These are phyloP conservation scores for Boletus reticuloceps DNA, from an alignment of 768 basidiomycete species.

Conservation along the genomic window DNA sequence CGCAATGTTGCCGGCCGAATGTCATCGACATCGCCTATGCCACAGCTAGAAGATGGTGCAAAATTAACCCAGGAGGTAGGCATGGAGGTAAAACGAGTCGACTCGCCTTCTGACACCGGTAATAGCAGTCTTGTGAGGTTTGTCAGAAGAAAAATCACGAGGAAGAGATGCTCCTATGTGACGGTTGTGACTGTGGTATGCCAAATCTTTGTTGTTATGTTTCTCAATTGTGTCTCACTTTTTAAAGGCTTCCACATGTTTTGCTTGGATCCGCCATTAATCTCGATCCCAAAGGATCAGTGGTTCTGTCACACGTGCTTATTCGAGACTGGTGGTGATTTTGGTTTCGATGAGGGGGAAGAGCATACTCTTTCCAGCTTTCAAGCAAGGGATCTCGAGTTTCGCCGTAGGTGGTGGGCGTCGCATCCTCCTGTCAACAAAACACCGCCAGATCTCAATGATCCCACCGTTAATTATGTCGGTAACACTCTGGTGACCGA, in stretches of 20 bases:
- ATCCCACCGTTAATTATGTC: conserved; percentile 53
- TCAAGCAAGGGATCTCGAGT: conserved; percentile 86
- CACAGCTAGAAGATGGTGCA: conserved; percentile 34
- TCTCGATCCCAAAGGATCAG: conserved; percentile 83
- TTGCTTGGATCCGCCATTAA: conserved; percentile 90
- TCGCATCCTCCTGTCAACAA: conserved; percentile 57
- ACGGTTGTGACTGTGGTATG: conserved; percentile 78
- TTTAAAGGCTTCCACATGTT: conserved; percentile 89
- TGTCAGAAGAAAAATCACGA: conserved; percentile 87
- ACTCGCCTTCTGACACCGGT: conserved; percentile 22
- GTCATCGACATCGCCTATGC: conserved; percentile 20
- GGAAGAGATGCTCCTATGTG: conserved; percentile 89
- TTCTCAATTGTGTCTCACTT: conserved; percentile 14
- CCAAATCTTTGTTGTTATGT: conserved; percentile 17
- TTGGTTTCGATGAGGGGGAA: conserved; percentile 97
- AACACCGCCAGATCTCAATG: conserved; percentile 37
- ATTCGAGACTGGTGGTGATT: conserved; percentile 89
- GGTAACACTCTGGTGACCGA: conserved; percentile 75
- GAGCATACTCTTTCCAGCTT: conserved; percentile 92
- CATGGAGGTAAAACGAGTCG: conserved; percentile 14
- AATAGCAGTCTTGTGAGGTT: conserved; percentile 85
- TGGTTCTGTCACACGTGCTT: conserved; percentile 97
- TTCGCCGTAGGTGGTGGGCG: conserved; percentile 86
- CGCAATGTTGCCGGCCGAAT: conserved; percentile 20
- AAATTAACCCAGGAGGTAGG: conserved; percentile 55